Evolutionary conservation across 345 rosid species (phyloP).

Genomic region (Gossypium stocksii): DNA sequence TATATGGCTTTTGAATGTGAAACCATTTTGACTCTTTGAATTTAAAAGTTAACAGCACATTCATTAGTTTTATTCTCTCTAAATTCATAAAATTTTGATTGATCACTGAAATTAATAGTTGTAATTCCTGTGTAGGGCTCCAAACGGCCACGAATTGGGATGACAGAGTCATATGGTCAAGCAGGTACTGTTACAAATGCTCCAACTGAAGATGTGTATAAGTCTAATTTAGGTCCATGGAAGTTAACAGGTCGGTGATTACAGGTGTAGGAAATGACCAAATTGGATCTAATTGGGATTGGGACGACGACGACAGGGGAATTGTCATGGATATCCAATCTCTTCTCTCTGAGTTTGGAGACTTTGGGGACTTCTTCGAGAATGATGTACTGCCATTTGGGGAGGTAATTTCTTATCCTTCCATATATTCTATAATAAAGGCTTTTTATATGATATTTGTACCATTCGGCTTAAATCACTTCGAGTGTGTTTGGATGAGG

Average conservation of each 20-base stretch:
- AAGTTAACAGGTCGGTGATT: conserved; percentile 52
- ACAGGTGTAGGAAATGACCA: conserved; percentile 67
- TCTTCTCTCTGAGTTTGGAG: conserved; percentile 98
- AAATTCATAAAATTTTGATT: background rate
- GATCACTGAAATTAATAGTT: background rate
- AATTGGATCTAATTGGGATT: conserved; percentile 70
- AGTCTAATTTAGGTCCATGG: conserved; percentile 50
- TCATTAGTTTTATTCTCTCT: background rate
- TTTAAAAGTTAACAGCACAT: background rate
- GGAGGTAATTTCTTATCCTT: conserved; percentile 58
- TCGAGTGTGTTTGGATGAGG: no score
- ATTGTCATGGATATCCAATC: conserved; percentile 86
- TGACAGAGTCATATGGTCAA: conserved; percentile 67
- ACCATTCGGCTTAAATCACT: background rate
- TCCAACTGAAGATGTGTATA: conserved; percentile 43
- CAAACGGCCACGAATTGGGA: conserved; percentile 74
- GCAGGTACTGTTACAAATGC: conserved; percentile 40
- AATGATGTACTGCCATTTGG: conserved; percentile 92
- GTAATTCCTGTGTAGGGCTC: conserved; percentile 54
- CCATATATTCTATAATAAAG: background rate
- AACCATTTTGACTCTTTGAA: background rate
- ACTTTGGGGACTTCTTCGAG: conserved; percentile 96
- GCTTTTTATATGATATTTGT: background rate
- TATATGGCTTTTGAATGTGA: background rate
- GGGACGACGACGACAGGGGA: conserved; percentile 95